Evolutionary conservation across 352 stramenopile genomes (phyloP).

Genomic region (Pythium periplocum): DNA sequence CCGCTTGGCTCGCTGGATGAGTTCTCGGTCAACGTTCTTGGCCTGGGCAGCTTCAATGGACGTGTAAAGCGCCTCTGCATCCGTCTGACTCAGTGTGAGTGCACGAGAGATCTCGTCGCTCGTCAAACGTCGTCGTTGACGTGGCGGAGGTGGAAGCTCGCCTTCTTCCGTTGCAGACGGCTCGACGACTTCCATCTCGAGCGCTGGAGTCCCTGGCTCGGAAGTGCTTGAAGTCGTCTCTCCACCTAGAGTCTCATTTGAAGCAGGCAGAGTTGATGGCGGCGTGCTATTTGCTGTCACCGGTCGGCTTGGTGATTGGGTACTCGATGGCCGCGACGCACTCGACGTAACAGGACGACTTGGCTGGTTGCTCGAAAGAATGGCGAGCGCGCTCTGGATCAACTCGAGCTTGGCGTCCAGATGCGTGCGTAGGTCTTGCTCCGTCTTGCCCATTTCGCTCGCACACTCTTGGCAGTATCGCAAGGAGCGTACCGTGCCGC

Average conservation of each 20-base stretch:
- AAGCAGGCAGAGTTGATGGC: too few species aligned
- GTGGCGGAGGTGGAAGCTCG: conserved; percentile 7
- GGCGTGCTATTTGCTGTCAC: not conserved
- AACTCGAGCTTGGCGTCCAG: conserved; percentile 59
- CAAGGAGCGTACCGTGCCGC: conserved; percentile 17
- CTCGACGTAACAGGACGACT: conserved; percentile 9
- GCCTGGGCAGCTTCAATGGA: conserved; percentile 55
- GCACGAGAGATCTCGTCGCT: conserved; percentile 40
- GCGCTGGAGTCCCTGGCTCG: not conserved
- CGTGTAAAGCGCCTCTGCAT: conserved; percentile 75
- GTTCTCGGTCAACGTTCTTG: conserved; percentile 49
- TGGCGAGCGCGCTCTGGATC: conserved; percentile 37
- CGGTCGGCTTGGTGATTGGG: conserved; percentile 7
- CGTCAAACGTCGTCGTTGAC: conserved; percentile 12
- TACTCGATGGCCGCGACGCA: conserved; percentile 6
- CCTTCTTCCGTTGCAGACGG: conserved; percentile 3
- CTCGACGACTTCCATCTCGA: conserved; percentile 19
- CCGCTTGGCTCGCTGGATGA: conserved; percentile 43
- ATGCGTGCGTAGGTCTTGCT: conserved; percentile 57
- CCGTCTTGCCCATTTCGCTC: conserved; percentile 59
- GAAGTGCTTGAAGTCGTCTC: too few species aligned
- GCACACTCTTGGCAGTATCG: conserved; percentile 76
- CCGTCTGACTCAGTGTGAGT: conserved; percentile 53
- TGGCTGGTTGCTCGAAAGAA: conserved; percentile 19
- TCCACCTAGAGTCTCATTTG: too few species aligned